phyloP scores from a whole-genome alignment of 139 green algal species.

The Pleodorina starrii region DNA sequence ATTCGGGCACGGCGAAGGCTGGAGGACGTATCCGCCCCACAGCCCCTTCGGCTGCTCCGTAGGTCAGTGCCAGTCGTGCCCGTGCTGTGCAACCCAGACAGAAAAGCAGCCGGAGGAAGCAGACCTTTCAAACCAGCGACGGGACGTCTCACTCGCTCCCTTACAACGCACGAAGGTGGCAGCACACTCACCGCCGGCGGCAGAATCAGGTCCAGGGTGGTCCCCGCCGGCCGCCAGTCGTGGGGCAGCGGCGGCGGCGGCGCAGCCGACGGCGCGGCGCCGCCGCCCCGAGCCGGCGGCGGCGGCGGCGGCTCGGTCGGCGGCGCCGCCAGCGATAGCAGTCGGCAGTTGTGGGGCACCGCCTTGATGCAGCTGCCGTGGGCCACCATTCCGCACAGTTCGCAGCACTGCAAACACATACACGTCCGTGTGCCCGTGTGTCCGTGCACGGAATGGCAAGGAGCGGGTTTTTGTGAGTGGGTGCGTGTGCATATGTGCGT shows the following conservation, averaged over 20 bases:
- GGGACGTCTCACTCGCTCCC: no score
- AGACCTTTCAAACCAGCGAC: no score
- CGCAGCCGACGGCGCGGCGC: not conserved
- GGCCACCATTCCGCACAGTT: constrained; percentile 72
- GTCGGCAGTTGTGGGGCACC: constrained; percentile 64
- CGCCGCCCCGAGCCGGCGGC: not conserved
- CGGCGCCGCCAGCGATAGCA: constrained; percentile 46
- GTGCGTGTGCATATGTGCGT: not conserved
- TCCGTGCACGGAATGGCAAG: not conserved
- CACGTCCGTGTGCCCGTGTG: not conserved
- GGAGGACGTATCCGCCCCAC: no score
- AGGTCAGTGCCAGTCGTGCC: no score
- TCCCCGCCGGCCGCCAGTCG: constrained; percentile 51
- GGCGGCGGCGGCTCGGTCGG: not conserved
- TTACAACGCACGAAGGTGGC: not conserved
- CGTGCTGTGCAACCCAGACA: no score
- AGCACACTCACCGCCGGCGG: constrained; percentile 17
- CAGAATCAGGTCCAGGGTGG: constrained; percentile 34
- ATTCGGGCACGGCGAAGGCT: no score
- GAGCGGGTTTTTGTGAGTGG: not conserved
- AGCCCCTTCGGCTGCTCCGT: no score
- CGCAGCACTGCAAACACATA: constrained; percentile 60
- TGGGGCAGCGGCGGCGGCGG: constrained; percentile 32
- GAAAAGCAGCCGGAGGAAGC: no score
- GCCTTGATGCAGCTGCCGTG: constrained; percentile 70